These are phyloP conservation scores for Wickerhamiella pararugosa DNA, from an alignment of 1,139 yeast species.

Conservation along the genomic window DNA sequence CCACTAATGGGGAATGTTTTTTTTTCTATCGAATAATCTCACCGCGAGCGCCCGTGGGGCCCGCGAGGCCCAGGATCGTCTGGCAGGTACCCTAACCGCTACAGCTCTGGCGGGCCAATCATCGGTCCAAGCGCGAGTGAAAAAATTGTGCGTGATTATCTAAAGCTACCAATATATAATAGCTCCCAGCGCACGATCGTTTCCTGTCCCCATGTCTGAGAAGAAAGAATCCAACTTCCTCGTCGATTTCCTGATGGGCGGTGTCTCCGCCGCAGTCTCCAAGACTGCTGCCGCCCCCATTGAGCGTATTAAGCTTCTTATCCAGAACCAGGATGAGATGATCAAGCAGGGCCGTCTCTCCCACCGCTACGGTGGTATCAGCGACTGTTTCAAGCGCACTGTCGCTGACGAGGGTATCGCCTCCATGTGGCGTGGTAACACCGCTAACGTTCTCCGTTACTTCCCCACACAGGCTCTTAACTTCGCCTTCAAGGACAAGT, in stretches of 20 bases:
- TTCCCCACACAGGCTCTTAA: slow-evolving; percentile 77
- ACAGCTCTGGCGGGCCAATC: slow-evolving; percentile 1
- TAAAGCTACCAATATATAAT: not conserved
- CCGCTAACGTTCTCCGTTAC: slow-evolving; percentile 71
- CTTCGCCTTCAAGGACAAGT: slow-evolving; percentile 75
- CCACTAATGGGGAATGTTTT: too few species aligned
- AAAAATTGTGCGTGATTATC: not conserved
- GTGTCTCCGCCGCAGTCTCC: slow-evolving; percentile 75
- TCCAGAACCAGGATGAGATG: slow-evolving; percentile 78
- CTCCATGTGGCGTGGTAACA: slow-evolving; percentile 76
- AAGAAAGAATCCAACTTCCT: slow-evolving; percentile 14
- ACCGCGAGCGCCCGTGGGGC: too few species aligned
- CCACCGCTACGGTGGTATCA: slow-evolving; percentile 50
- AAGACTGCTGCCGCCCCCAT: slow-evolving; percentile 79
- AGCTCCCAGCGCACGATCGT: too few species aligned
- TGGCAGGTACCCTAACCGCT: slow-evolving; percentile 5
- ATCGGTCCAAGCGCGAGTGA: not conserved
- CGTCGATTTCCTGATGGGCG: slow-evolving; percentile 37
- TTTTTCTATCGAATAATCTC: too few species aligned
- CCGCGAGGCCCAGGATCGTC: not conserved
- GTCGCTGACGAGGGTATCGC: slow-evolving; percentile 55
- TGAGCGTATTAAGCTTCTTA: slow-evolving; percentile 66
- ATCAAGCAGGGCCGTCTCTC: slow-evolving; percentile 65
- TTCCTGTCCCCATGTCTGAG: slow-evolving; percentile 6
- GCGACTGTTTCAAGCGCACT: slow-evolving; percentile 60